Evolutionary conservation across 1,284 basidiomycete species (phyloP).

Genomic region (Lentinula novae-zelandiae): DNA sequence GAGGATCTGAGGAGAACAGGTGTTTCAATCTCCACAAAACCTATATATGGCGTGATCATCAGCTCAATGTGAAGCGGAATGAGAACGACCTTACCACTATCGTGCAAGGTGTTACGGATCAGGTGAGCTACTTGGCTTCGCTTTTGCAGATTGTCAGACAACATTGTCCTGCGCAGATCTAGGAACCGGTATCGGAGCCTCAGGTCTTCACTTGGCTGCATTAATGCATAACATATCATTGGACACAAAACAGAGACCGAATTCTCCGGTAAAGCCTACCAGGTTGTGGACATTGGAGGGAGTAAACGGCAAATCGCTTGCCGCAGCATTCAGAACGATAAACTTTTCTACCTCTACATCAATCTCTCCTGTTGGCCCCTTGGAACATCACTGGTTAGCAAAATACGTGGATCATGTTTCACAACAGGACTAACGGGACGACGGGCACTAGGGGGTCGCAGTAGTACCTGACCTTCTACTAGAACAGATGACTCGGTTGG

Average conservation of each 20-base stretch:
- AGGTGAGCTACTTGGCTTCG: conserved; percentile 80
- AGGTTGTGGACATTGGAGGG: conserved; percentile 73
- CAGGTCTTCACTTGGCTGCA: conserved; percentile 80
- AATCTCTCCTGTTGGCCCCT: conserved; percentile 68
- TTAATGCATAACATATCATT: conserved; percentile 15
- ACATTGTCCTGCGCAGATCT: conserved; percentile 74
- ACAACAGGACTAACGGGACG: conserved; percentile 42
- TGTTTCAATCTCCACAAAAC: conserved; percentile 91
- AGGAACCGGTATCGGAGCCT: conserved; percentile 84
- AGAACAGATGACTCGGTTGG: conserved; percentile 77
- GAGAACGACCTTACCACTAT: conserved; percentile 49
- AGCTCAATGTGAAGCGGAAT: conserved; percentile 9
- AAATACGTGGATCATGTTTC: conserved; percentile 20
- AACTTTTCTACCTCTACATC: conserved; percentile 76
- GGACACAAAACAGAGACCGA: conserved; percentile 12
- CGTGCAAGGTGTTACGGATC: conserved; percentile 71
- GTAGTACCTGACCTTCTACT: conserved; percentile 65
- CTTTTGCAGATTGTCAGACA: conserved; percentile 77
- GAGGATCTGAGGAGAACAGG: conserved; percentile 91
- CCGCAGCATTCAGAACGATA: conserved; percentile 78
- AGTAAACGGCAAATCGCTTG: conserved; percentile 69
- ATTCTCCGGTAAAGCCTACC: conserved; percentile 41
- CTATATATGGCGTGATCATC: conserved; percentile 34
- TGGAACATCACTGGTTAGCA: conserved; percentile 17
- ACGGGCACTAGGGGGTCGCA: conserved; percentile 60